Evolutionary conservation across 2,329 filamentous ascomycete genomes (phyloP), one percentile per base, ranked within the genome.

Genomic region (Chrysoporthe cubensis): DNA sequence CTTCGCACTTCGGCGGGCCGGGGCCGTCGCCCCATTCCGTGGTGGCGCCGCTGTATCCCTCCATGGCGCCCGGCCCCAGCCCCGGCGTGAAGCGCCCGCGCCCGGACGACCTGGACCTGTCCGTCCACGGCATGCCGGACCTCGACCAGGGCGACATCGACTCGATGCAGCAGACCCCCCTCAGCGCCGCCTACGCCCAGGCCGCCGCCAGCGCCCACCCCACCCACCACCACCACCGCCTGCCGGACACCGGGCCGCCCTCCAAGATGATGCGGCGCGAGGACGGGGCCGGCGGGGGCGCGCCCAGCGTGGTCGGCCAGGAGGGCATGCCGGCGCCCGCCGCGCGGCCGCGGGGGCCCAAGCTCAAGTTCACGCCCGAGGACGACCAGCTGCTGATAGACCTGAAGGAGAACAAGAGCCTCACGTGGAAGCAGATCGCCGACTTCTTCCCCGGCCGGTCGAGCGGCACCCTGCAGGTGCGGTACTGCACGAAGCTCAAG

Each of bases 401-500:
- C 76, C 83, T 97, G 70, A 97, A 97, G 79, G 94, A 97, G 80
- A 94, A 96, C 75, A 96, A 96, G 79, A 94, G 93, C 76, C 83
- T 97, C 76, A 97, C 94, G 4, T 97, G 94, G 94, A 97, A 97
- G 80, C 94, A 97, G 83, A 97, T 97, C 75, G 93, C 94, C 66
- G 94, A 97, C 76, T 97, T 97, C 80, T 97, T 97, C 74, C 94
- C 94, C 0, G 94, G 94, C 1, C 86, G 94, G 67, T 96, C 92
- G 68, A 96, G 92, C 58, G 94, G 94, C 21, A 97, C 94, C 42
- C 81, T 97, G 70, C 94, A 97, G 79, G 94, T 97, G 65, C 90
- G 94, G 46, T 97, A 97, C 78, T 97, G 94, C 77, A 97, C 94
- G 56, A 97, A 97, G 80, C 83, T 97, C 64, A 97, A 97, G 81